A percentile compares a stretch with the other conserved stretches of the same genome.
phyloP scores from a whole-genome alignment of 2,329 filamentous ascomycete species.

The Alternaria brassicicola region DNA sequence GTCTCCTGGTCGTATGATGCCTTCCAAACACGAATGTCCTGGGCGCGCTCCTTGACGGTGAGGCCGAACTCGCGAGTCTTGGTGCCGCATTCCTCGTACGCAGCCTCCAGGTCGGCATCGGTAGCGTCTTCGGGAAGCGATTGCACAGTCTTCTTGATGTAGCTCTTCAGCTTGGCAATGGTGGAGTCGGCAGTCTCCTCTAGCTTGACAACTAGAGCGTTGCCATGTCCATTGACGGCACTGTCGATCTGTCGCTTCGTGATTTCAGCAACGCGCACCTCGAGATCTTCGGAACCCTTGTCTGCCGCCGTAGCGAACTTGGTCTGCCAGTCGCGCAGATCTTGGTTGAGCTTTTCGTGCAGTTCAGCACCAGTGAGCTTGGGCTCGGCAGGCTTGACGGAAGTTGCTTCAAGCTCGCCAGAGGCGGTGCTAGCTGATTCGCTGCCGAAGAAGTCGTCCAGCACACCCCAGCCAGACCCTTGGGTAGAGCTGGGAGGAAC shows the following conservation, averaged over 20 bases:
- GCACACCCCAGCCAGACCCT: constrained; percentile 37
- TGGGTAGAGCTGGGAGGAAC: constrained; percentile 28
- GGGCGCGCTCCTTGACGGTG: constrained; percentile 76
- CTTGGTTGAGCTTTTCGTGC: constrained; percentile 70
- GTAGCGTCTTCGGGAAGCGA: constrained; percentile 64
- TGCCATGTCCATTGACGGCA: constrained; percentile 70
- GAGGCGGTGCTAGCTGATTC: constrained; percentile 31
- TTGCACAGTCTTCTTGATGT: constrained; percentile 64
- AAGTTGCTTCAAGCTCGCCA: constrained; percentile 22
- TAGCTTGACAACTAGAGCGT: constrained; percentile 70
- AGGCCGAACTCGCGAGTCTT: constrained; percentile 72
- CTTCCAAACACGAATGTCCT: constrained; percentile 78
- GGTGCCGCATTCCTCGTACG: constrained; percentile 59
- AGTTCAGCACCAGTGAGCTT: constrained; percentile 49
- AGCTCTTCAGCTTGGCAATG: constrained; percentile 68
- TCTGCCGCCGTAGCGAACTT: constrained; percentile 87
- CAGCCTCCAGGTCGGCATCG: constrained; percentile 58
- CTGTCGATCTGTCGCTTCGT: constrained; percentile 71
- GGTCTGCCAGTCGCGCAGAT: constrained; percentile 83
- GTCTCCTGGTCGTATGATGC: constrained; percentile 73
- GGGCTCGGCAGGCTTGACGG: constrained; percentile 26
- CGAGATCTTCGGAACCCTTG: constrained; percentile 75
- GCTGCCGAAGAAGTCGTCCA: constrained; percentile 39
- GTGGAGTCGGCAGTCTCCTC: constrained; percentile 70
- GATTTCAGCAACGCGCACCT: constrained; percentile 70